Evolutionary conservation across 73 alveolate genomes (phyloP).

Genomic region (Stentor coeruleus): DNA sequence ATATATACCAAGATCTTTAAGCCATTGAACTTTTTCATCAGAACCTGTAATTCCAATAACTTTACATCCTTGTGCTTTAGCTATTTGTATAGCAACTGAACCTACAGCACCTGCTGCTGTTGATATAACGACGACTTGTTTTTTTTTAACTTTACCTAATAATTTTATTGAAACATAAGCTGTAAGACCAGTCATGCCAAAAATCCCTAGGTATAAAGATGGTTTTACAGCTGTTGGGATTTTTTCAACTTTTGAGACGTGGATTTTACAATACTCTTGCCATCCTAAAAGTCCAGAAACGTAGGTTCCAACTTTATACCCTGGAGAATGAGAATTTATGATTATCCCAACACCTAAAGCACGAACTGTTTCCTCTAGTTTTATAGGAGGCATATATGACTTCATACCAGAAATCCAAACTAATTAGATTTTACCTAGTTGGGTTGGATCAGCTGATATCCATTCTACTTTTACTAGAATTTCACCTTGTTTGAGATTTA

Average conservation of each 20-base stretch:
- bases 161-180: background rate
- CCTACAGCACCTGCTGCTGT: slow-evolving; percentile 40
- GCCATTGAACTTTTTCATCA: slow-evolving; percentile 25
- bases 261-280: slow-evolving; percentile 2
- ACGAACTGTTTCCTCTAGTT: background rate
- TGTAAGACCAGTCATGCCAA: slow-evolving; percentile 9
- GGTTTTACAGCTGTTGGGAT: background rate
- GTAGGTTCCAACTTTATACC: background rate
- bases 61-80: slow-evolving; percentile 10
- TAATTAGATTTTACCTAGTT: background rate
- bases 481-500: background rate
- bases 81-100: slow-evolving; percentile 31
- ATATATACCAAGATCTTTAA: background rate
- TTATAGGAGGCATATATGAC: background rate
- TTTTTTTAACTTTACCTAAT: background rate
- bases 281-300: background rate
- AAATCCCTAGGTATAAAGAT: background rate
- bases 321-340: background rate
- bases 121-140: slow-evolving; percentile 11
- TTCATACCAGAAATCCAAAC: slow-evolving; percentile 13
- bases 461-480: slow-evolving; percentile 13
- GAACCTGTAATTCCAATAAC: slow-evolving; percentile 32
- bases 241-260: background rate
- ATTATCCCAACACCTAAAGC: background rate
- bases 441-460: slow-evolving; percentile 10